A percentile compares a stretch with the other conserved stretches of the same genome.
phyloP scores from a whole-genome alignment of 345 rosid species.

The Populus pruinosa region DNA sequence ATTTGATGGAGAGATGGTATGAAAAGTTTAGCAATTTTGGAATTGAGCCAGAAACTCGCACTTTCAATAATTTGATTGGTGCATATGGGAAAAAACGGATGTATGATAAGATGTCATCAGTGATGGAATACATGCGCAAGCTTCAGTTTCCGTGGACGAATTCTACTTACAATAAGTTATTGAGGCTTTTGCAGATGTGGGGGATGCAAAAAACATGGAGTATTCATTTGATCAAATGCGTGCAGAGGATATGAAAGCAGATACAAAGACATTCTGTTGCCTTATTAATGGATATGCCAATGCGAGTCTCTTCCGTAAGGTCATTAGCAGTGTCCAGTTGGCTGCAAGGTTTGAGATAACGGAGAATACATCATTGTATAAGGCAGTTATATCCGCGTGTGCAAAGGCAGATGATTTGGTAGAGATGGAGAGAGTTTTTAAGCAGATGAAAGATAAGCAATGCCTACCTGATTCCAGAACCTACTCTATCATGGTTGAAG shows the following conservation, averaged over 20 bases:
- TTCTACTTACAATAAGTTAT: slow-evolving; percentile 86
- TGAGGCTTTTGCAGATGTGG: slow-evolving; percentile 83
- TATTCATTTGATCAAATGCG: slow-evolving; percentile 83
- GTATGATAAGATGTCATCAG: slow-evolving; percentile 93
- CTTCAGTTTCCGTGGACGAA: slow-evolving; percentile 90
- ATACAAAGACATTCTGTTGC: slow-evolving; percentile 82
- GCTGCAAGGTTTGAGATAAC: slow-evolving; percentile 78
- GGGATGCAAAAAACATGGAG: slow-evolving; percentile 89
- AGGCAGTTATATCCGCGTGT: slow-evolving; percentile 70
- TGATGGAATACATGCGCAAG: slow-evolving; percentile 92
- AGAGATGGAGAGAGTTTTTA: slow-evolving; percentile 92
- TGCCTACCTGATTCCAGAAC: slow-evolving; percentile 55
- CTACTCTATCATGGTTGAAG: slow-evolving; percentile 66
- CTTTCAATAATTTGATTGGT: slow-evolving; percentile 82
- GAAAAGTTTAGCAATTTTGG: slow-evolving; percentile 79
- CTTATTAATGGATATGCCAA: slow-evolving; percentile 79
- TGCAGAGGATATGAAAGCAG: slow-evolving; percentile 74
- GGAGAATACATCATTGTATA: slow-evolving; percentile 61
- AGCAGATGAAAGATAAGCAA: slow-evolving; percentile 69
- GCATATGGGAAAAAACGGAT: slow-evolving; percentile 80
- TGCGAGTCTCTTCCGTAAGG: slow-evolving; percentile 79
- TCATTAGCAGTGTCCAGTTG: slow-evolving; percentile 58
- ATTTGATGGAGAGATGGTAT: slow-evolving; percentile 88
- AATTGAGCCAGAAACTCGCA: slow-evolving; percentile 78
- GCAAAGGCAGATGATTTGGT: slow-evolving; percentile 72